Evolutionary conservation across 2,329 filamentous ascomycete species (phyloP).

Genomic region (Nannizziopsis barbatae): DNA sequence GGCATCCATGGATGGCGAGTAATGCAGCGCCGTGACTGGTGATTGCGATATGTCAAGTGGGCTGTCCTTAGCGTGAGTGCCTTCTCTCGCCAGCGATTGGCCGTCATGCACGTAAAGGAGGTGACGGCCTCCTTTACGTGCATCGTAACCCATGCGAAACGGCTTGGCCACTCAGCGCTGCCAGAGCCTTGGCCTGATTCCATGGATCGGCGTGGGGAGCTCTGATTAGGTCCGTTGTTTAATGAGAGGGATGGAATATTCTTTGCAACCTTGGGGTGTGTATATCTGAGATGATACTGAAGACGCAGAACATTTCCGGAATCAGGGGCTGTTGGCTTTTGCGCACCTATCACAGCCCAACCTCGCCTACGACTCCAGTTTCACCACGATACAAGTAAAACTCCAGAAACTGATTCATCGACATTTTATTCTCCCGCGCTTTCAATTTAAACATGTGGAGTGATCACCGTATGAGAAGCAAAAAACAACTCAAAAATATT

Average conservation of each 20-base stretch:
- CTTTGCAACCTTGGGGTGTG: not conserved
- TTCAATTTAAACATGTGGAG: too few species aligned
- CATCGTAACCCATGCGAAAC: slow-evolving; percentile 6
- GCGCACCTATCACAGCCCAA: not conserved
- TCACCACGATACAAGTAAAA: not conserved
- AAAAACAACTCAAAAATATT: too few species aligned
- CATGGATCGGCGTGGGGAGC: not conserved
- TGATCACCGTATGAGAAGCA: too few species aligned
- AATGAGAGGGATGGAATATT: slow-evolving; percentile 5
- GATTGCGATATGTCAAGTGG: slow-evolving; percentile 1
- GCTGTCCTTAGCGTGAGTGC: slow-evolving; percentile 3
- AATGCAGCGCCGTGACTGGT: slow-evolving; percentile 2
- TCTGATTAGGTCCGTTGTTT: not conserved
- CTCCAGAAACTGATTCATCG: too few species aligned
- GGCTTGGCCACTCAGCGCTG: slow-evolving; percentile 4
- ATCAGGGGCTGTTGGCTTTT: slow-evolving; percentile 3
- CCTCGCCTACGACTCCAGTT: not conserved
- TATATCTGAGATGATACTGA: not conserved
- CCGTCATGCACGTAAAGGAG: not conserved
- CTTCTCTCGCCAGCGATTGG: not conserved
- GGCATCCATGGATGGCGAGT: slow-evolving; percentile 5
- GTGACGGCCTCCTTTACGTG: slow-evolving; percentile 3
- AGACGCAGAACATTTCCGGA: not conserved
- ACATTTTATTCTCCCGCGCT: too few species aligned
- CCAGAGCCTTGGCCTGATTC: not conserved